Evolutionary conservation across 139 green algal genomes (phyloP), one percentile per base, ranked within the genome.

Genomic region (Chlamydomonas sphaeroides): DNA sequence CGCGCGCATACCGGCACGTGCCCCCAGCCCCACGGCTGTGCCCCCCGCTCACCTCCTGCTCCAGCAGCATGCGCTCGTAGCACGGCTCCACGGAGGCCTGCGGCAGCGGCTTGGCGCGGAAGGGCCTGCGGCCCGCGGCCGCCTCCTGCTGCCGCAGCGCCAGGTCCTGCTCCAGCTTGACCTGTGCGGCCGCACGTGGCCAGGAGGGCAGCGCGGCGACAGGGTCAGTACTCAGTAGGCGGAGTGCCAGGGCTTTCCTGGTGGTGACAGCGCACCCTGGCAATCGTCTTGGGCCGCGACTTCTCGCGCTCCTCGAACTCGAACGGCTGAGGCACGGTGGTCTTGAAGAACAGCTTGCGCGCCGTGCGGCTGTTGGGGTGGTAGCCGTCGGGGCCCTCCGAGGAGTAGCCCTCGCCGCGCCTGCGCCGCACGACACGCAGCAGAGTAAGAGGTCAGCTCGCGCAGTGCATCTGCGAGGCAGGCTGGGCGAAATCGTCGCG

Each of bases 111-210:
- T 76, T 90, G 67, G 87, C 86, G 35, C 62, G 86, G 87, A 94
- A 94, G 59, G 68, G 71, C 0, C 49, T 62, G 25, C 72, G 74
- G 14, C 77, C 84, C 21, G 79, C 88, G 71, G 85, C 83, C 49
- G 83, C 88, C 70, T 94, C 91, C 63, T 75, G 56, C 20, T 77
- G 69, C 57, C 85, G 87, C 15, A 94, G 71, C 7, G 86, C 70
- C 81, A 90, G 45, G 66, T 93, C 89, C 59, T 94, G 91, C 79
- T 94, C 89, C 39, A 88, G 38, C 83, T 94, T 94, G 36, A 94
- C 89, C 84, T 92, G 79, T 5, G 51, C 8, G 36, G 23, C 77
- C 1, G 39, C n/a, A 36, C 1, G 49, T 20, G 14, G 36, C 21
- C 33, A 62, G 49, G n/a, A 26, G 57, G 71, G 49, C 2, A 49